Evolutionary conservation across 371 early-diverging fungal species (phyloP), one percentile per base, ranked within the genome.

Genomic region (Mucor saturninus): DNA sequence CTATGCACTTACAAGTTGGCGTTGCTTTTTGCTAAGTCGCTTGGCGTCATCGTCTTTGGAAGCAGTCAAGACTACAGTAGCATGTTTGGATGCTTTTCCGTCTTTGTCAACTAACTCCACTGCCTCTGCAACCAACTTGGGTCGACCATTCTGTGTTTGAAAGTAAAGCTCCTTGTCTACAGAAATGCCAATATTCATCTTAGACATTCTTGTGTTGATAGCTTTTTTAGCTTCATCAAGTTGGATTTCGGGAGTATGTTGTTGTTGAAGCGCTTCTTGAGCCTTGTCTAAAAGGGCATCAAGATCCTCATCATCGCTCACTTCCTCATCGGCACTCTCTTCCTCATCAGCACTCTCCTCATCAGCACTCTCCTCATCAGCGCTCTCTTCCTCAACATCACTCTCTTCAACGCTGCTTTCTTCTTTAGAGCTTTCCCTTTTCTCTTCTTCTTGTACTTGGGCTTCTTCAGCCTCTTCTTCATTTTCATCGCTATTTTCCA

Each of bases 251-350:
- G 65, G 42, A 15, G 65, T 71, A 21, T 21, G 21, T 64, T 84
- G 71, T 29, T 62, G 35, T 56, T 56, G 59, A 5, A 86, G 58
- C 4, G 80, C 80, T n/a, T 61, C 60, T 60, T 78, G 73, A 5
- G 86, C 86, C 56, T 81, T 83, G n/a, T 71, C 50, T 31, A 86
- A 65, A 10, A 86, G 61, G 6, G 63, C 60, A 31, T 81, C 80
- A 15, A 86, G 61, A 67, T 86, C 81, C 8, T 80, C 81, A 2
- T 61, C 65, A 0, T 64, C 65, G 2, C 21, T 35, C 21, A 21
- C 21, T 42, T 61, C 52, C 10, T 59, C 49, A 32, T 52, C 51
- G 13, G 21, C 21, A 21, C 57, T 37, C 14, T 59, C 48, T 5
- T 62, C 68, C 10, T 51, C 59, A 7, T 53, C 42, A 5, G 40